Base-by-base conservation (phyloP, 257 asterid genomes). In the Fraxinus quadrangulata region DNA sequence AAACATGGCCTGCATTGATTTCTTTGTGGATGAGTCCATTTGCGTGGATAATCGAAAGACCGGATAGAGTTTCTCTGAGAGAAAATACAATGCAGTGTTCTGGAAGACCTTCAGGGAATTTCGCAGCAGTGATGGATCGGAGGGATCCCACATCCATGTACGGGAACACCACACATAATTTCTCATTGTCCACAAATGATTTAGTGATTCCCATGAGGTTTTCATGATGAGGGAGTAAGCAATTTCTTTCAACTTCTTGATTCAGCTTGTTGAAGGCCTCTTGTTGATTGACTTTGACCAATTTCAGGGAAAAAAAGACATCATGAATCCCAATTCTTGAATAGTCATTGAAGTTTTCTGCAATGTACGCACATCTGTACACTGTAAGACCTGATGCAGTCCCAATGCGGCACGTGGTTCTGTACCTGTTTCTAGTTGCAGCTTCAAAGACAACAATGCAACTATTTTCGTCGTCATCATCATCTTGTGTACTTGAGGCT, bases 1-100 rank as follows among this genome's bases (percentile, higher is more conserved):
- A 82, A 47, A 82, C 40, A 47, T 49, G 78, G 5, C 76, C 83
- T 0, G 74, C 78, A 6, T 31, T 75, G 42, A 83, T 26, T 19
- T 59, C 70, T 19, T 59, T 19, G 61, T 75, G 85, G 63, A 11
- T 36, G 2, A 6, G 12, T n/a, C 26, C 66, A 0, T 21, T 12
- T n/a, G 24, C 5, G 40, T 78, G 81, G 61, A 82, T 63, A 12
- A 31, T 5, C 0, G 6, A 21, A 23, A 80, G 51, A 19, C 72
- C 79, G 0, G 1, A 37, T 1, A 75, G 75, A 4, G 69, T 31
- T 30, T 65, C 78, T 30, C 26, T 68, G 7, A 80, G 37, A 30
- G 36, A 45, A 5, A 67, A 13, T 4, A 63, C 56, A 3, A 75
- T 28, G 68, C 19, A 33, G 2, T 42, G 31, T 42, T 75, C 80